Evolutionary conservation across 805 yeast species (phyloP).

Genomic region (Saccharomycopsis capsularis): DNA sequence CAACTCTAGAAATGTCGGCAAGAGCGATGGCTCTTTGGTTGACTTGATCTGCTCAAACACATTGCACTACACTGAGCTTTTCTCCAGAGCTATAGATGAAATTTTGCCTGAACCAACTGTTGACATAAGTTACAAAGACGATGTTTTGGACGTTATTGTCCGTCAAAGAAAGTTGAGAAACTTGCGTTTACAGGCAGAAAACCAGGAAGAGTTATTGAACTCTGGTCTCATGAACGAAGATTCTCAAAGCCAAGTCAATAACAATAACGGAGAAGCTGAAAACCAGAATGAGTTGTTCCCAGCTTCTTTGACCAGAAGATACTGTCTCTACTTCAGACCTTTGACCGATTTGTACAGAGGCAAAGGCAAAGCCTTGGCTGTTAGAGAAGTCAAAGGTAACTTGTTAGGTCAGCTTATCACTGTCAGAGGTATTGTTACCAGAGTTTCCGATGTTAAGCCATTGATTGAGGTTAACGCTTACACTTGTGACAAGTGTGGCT

Average conservation of each 20-base stretch:
- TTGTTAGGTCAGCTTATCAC: slow-evolving; percentile 84
- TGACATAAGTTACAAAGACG: slow-evolving; percentile 74
- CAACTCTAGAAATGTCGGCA: slow-evolving; percentile 27
- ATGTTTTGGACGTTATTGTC: slow-evolving; percentile 85
- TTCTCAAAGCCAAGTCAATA: slow-evolving; percentile 26
- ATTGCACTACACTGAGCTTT: slow-evolving; percentile 69
- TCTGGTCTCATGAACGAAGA: slow-evolving; percentile 32
- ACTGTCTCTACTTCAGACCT: slow-evolving; percentile 82
- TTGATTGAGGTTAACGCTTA: slow-evolving; percentile 86
- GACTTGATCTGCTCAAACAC: slow-evolving; percentile 66
- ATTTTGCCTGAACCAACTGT: slow-evolving; percentile 83
- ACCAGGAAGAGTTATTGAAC: slow-evolving; percentile 51
- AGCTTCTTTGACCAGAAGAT: slow-evolving; percentile 78
- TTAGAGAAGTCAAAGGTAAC: slow-evolving; percentile 80
- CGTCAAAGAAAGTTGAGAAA: slow-evolving; percentile 86
- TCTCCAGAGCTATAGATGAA: slow-evolving; percentile 68
- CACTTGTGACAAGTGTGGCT: slow-evolving; percentile 96
- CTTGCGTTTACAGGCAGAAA: slow-evolving; percentile 60
- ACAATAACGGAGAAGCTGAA: too few species aligned
- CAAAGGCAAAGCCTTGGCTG: slow-evolving; percentile 59
- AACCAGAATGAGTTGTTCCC: slow-evolving; percentile 61
- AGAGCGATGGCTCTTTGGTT: slow-evolving; percentile 36
- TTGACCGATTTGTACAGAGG: slow-evolving; percentile 37
- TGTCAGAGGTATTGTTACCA: slow-evolving; percentile 87
- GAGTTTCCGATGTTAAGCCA: slow-evolving; percentile 96